A percentile compares a stretch with the other conserved stretches of the same genome.
phyloP scores from a whole-genome alignment of 768 basidiomycete genomes.

The Termitomyces bulborhizus region DNA sequence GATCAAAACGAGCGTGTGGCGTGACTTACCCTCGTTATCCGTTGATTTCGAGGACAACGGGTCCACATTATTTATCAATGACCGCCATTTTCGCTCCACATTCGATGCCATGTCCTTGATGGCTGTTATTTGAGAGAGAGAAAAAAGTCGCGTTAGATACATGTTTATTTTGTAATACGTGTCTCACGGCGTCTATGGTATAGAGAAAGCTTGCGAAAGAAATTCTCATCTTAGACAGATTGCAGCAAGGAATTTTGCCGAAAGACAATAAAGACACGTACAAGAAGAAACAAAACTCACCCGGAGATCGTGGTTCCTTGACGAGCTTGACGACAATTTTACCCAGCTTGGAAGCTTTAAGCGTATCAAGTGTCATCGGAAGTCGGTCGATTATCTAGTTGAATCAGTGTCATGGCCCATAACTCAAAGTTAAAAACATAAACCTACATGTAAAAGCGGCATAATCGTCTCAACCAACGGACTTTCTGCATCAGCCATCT shows the following conservation, averaged over 20 bases:
- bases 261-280: slow-evolving; percentile 4
- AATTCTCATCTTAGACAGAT: slow-evolving; percentile 10
- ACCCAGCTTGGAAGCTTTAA: slow-evolving; percentile 71
- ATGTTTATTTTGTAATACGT: slow-evolving; percentile 43
- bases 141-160: slow-evolving; percentile 58
- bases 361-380: slow-evolving; percentile 63
- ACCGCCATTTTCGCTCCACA: slow-evolving; percentile 80
- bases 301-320: slow-evolving; percentile 70
- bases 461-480: slow-evolving; percentile 70
- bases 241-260: slow-evolving; percentile 1
- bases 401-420: no score
- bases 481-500: slow-evolving; percentile 47
- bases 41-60: slow-evolving; percentile 31
- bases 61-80: slow-evolving; percentile 41
- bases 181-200: slow-evolving; percentile 25
- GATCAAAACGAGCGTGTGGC: slow-evolving; percentile 26
- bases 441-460: slow-evolving; percentile 81
- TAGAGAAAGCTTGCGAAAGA: slow-evolving; percentile 11
- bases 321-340: slow-evolving; percentile 72
- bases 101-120: slow-evolving; percentile 92
- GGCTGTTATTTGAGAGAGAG: slow-evolving; percentile 45
- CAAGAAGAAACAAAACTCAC: slow-evolving; percentile 49
- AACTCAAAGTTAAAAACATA: no score
- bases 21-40: slow-evolving; percentile 67
- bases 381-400: slow-evolving; percentile 77